Evolutionary conservation across 805 yeast genomes (phyloP).

Genomic region (Cyberlindnera misumaiensis): DNA sequence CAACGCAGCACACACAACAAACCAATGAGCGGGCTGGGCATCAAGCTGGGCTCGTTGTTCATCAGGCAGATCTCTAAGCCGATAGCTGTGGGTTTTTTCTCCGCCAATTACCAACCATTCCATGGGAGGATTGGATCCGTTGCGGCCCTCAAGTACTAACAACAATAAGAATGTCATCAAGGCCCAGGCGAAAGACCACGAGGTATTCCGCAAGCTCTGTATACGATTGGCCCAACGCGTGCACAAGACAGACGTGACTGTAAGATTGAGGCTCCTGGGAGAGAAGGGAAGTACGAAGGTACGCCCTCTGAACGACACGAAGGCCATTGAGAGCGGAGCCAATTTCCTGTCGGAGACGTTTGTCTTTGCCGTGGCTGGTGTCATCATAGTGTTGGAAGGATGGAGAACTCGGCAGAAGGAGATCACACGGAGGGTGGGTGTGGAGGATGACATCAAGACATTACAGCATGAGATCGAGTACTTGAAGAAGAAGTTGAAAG

Average conservation of each 20-base stretch:
- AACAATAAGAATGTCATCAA: conserved; percentile 46
- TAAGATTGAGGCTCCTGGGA: conserved; percentile 47
- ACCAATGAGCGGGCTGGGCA: conserved; percentile 67
- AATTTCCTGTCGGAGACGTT: conserved; percentile 70
- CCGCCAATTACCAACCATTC: too few relatives aligned
- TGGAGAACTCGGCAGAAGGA: conserved; percentile 62
- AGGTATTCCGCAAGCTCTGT: conserved; percentile 53
- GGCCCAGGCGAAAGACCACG: conserved; percentile 69
- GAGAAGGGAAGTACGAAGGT: conserved; percentile 35
- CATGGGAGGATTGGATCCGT: too few relatives aligned
- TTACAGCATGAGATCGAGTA: conserved; percentile 65
- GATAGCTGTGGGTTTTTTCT: conserved; percentile 37
- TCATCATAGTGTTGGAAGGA: conserved; percentile 65
- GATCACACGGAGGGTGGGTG: conserved; percentile 48
- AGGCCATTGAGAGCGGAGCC: conserved; percentile 80
- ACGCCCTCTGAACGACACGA: conserved; percentile 74
- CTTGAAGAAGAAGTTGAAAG: conserved; percentile 41
- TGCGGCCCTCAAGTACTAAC: too few relatives aligned
- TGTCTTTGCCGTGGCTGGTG: conserved; percentile 76
- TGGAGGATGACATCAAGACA: conserved; percentile 65
- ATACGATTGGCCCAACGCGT: conserved; percentile 65
- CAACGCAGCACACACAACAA: neutral
- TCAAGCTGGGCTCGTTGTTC: conserved; percentile 64
- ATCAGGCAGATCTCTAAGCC: conserved; percentile 78
- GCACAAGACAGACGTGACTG: conserved; percentile 55